Evolutionary conservation across 768 basidiomycete species (phyloP), one percentile per base, ranked within the genome.

Genomic region (Clathrus columnatus): DNA sequence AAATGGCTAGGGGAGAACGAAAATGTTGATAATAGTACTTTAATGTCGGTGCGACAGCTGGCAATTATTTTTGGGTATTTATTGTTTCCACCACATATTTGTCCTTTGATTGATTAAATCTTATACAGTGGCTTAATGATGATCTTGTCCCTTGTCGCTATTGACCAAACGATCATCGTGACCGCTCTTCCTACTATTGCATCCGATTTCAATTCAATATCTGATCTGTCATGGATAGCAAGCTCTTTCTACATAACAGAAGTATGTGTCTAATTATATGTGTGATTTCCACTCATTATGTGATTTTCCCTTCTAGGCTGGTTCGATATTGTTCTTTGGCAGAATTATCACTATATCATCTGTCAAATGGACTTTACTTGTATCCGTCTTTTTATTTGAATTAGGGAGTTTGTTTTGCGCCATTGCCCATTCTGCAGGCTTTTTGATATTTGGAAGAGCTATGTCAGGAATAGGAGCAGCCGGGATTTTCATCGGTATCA

Each of bases 161-260:
- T 48, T 10, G 46, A 48, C 46, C 46, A 48, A 21, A 48, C 46
- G 10, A 48, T 48, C 20, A 48, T 48, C 24, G n/a, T 63, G 1
- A 67, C 64, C 2, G 64, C 65, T 1, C 51, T 69, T 5, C 67
- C 67, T 6, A 53, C 61, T 0, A 70, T 70, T 41, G 67, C 67
- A 0, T 63, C 63, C 44, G 54, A 62, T 18, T 69, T 69, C 57
- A 45, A 67, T 44, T 57, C 64, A 1, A 64, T 68, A 54, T 52
- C 59, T 56, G 48, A n/a, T n/a, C n/a, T n/a, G n/a, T n/a, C n/a
- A n/a, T n/a, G n/a, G n/a, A n/a, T n/a, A n/a, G n/a, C n/a, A n/a
- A n/a, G n/a, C n/a, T n/a, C n/a, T n/a, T n/a, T n/a, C n/a, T n/a
- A 66, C 53, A 58, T 65, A 41, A 61, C 67, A 7, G 67, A 64